Evolutionary conservation across 2,329 filamentous ascomycete genomes (phyloP), one percentile per base, ranked within the genome.

Genomic region (Diaporthe citrichinensis): DNA sequence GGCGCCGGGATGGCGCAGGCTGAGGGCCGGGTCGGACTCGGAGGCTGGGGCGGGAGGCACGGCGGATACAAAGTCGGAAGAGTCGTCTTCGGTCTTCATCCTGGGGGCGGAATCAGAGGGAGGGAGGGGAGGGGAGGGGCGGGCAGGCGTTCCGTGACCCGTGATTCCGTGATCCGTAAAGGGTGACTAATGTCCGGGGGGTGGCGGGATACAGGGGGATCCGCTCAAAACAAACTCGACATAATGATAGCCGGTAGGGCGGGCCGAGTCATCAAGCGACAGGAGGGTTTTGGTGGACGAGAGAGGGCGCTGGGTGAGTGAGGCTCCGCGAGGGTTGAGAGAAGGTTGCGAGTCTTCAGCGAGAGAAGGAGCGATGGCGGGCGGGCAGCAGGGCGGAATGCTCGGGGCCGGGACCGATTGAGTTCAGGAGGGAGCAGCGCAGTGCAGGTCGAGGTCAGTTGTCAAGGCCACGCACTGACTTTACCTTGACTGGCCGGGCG

Each of bases 61-160:
- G 58, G 71, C 41, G 61, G 71, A 74, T 62, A 76, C 71, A 17
- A 71, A 57, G 44, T 76, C 76, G 65, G 76, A 34, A 62, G 74
- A 62, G 51, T 77, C 76, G 71, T 77, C 74, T 77, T 77, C 76
- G 74, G 76, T 77, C 76, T 77, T 77, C 76, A 77, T 77, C 58
- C 59, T 74, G 71, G 46, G 58, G 58, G 58, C 67, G 57, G 57
- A 71, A 53, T 62, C 71, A 20, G n/a, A 49, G 31, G 65, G 59
- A 14, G 49, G 61, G 55, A 59, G 46, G 36, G 46, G 25, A 44
- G 57, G 59, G 41, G 36, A 23, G 55, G 57, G 68, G 67, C 36
- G 39, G 57, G 51, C 44, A 68, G 67, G 72, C 34, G 36, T 36
- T 68, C 75, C 75, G 75, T 62, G 46, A 73, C 58, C 71, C 59